Evolutionary conservation across 139 green algal species (phyloP), one percentile per base, ranked within the genome.

Genomic region (Ettlia oleoabundans): DNA sequence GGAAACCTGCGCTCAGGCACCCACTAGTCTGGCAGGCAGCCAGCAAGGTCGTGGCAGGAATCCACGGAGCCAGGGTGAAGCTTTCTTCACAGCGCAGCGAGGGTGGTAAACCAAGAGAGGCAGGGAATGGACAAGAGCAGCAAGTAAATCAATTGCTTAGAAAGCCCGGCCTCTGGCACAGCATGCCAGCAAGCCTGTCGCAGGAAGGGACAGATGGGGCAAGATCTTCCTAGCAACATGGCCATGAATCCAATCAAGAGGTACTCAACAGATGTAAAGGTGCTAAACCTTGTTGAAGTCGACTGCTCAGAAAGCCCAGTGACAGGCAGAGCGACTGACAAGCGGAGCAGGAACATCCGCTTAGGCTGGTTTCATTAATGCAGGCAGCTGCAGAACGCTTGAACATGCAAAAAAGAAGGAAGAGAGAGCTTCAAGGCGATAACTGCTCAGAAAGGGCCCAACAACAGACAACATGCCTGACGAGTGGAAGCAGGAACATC

Each of bases 1-100:
- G n/a, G n/a, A n/a, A n/a, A n/a, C n/a, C n/a, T 32, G 66, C 33
- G 66, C 66, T 73, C 66, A 53, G 66, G 10, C 7, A 21, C 37
- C 66, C 37, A 28, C 13, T 13, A 35, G 19, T 73, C 66, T 53
- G 37, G 66, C 66, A 73, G 65, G 65, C 37, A 73, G 37, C 66
- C 66, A 73, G 66, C 33, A 6, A 24, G 66, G 47, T 32, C 68
- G 68, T 76, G 68, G 68, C 68, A 76, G 68, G 68, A 76, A 76
- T 15, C 68, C 68, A 76, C 68, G 68, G 40, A 15, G 0, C n/a
- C n/a, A 58, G 47, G 41, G 68, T 26, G 40, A 4, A 38, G 37
- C 8, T 37, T 10, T 76, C 68, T 15, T 76, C 68, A 76, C 38
- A 41, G 68, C 68, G 38, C 68, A 71, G 1, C 13, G 13, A 71